phyloP scores from a whole-genome alignment of 2,329 filamentous ascomycete genomes.

The Didymella sp. region DNA sequence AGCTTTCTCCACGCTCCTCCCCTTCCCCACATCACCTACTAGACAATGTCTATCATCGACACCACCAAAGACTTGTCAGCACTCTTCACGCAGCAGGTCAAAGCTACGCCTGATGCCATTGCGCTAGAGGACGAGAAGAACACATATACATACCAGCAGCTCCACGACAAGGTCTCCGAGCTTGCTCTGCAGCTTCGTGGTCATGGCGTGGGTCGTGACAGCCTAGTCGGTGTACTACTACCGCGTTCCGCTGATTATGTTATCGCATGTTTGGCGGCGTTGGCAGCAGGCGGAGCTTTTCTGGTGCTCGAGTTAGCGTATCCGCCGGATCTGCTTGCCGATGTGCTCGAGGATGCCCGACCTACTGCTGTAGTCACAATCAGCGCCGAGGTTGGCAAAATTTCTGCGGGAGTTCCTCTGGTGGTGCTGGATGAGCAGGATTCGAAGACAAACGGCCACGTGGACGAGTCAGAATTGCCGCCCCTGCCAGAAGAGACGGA shows the following conservation, averaged over 20 bases:
- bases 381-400: constrained; percentile 67
- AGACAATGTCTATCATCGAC: constrained; percentile 70
- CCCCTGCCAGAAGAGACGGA: constrained; percentile 69
- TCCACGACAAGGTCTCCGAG: constrained; percentile 70
- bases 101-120: constrained; percentile 70
- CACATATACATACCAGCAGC: constrained; percentile 74
- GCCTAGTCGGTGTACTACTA: constrained; percentile 76
- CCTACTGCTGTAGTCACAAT: constrained; percentile 75
- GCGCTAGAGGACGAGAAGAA: constrained; percentile 74
- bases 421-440: constrained; percentile 66
- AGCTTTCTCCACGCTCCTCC: constrained; percentile 4
- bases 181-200: constrained; percentile 69
- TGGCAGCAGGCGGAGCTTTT: constrained; percentile 80
- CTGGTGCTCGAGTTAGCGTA: constrained; percentile 82
- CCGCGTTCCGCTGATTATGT: constrained; percentile 80
- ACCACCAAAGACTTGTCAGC: constrained; percentile 74
- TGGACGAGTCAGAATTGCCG: constrained; percentile 55
- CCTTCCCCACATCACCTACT: constrained; percentile 14
- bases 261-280: constrained; percentile 77
- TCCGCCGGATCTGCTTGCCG: constrained; percentile 73
- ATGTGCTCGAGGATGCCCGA: constrained; percentile 77
- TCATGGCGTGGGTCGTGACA: constrained; percentile 74
- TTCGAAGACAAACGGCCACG: constrained; percentile 30
- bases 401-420: constrained; percentile 68
- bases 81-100: constrained; percentile 73